phyloP scores from a whole-genome alignment of 306 rosid species.

The Inga oerstediana region DNA sequence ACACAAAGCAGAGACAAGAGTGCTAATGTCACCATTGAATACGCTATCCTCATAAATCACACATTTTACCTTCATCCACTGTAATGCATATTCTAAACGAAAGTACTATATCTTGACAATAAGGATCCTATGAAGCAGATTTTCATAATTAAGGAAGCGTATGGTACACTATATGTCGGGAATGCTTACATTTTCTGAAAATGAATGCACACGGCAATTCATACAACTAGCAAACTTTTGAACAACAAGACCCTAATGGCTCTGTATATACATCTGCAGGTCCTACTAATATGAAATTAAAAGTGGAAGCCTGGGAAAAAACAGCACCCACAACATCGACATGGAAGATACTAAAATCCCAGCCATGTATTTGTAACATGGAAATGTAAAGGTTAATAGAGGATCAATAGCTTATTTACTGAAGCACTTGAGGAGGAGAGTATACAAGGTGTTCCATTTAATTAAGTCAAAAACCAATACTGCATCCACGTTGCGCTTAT shows the following conservation, averaged over 20 bases:
- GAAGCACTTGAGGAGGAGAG: not conserved
- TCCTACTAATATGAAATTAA: constrained; percentile 16
- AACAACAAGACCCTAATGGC: constrained; percentile 20
- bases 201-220: not conserved
- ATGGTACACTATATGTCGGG: not conserved
- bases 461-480: not conserved
- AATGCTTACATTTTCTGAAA: constrained; percentile 14
- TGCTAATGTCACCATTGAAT: not conserved
- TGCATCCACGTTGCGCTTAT: not conserved
- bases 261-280: constrained; percentile 30
- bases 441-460: not conserved
- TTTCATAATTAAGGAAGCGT: not conserved
- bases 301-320: not conserved
- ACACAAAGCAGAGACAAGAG: not conserved
- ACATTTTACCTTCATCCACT: not conserved
- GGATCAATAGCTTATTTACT: constrained; percentile 3
- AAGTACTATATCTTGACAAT: not conserved
- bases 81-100: not conserved
- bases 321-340: constrained; percentile 12
- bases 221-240: constrained; percentile 7
- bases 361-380: not conserved
- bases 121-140: not conserved
- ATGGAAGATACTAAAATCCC: constrained; percentile 21
- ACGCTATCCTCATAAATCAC: not conserved
- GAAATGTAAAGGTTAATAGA: not conserved